A percentile compares a stretch with the other conserved stretches of the same genome.
Evolutionary conservation across 108 stramenopile genomes (phyloP).

Genomic region (Pelagomonas calceolata): DNA sequence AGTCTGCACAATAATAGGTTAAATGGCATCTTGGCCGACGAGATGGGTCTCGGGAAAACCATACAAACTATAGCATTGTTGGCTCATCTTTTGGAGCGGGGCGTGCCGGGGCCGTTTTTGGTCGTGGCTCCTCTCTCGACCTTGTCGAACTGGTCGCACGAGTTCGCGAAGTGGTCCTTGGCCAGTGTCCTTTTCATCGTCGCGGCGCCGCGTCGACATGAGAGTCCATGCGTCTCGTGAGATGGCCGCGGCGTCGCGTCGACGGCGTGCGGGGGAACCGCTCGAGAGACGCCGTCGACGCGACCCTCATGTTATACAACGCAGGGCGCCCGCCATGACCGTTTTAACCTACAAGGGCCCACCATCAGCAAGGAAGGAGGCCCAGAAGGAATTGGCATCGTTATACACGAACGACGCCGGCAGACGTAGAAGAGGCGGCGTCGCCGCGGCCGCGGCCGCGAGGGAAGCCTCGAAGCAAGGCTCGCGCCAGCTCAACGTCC

Average conservation of each 20-base stretch:
- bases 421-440: too few relatives aligned
- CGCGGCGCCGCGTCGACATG: background rate
- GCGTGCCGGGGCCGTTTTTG: constrained; percentile 65
- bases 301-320: too few relatives aligned
- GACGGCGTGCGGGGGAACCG: too few relatives aligned
- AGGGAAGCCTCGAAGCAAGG: too few relatives aligned
- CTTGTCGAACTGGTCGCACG: constrained; percentile 75
- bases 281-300: too few relatives aligned
- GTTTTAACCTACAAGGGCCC: constrained; percentile 52
- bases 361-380: background rate
- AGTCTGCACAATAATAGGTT: constrained; percentile 81
- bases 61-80: background rate
- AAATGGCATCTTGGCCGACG: constrained; percentile 93
- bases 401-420: background rate
- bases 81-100: background rate
- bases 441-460: too few relatives aligned
- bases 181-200: background rate
- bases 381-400: background rate
- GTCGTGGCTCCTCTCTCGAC: constrained; percentile 83
- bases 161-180: constrained; percentile 70
- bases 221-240: too few relatives aligned
- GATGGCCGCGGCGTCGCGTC: too few relatives aligned
- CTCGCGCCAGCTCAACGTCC: constrained; percentile 61
- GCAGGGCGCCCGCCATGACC: constrained; percentile 47
- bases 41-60: constrained; percentile 63